phyloP scores from a whole-genome alignment of 352 stramenopile species.

The Saprolegnia parasitica region DNA sequence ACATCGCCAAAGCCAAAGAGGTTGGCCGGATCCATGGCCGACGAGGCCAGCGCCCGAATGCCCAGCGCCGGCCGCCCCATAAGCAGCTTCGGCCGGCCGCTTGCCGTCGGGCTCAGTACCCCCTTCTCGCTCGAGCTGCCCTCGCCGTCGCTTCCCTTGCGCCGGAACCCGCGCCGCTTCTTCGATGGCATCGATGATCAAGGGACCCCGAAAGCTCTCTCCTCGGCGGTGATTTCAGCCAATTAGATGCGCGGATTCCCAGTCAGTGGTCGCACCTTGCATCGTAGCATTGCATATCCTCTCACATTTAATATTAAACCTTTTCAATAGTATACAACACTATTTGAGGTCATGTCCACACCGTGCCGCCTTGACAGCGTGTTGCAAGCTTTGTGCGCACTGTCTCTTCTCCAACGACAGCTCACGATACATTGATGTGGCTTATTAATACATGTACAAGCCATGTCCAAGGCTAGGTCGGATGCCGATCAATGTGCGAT shows the following conservation, averaged over 20 bases:
- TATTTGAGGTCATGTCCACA: too few relatives aligned
- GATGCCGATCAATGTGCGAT: too few relatives aligned
- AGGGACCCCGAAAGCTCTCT: slow-evolving; percentile 8
- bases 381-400: too few relatives aligned
- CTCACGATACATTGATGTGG: too few relatives aligned
- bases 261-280: neutral
- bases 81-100: neutral
- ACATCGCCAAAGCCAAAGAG: slow-evolving; percentile 67
- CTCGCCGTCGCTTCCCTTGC: slow-evolving; percentile 9
- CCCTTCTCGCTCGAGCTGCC: slow-evolving; percentile 2
- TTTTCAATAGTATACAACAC: too few relatives aligned
- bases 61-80: slow-evolving; percentile 16
- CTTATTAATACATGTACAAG: too few relatives aligned
- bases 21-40: slow-evolving; percentile 17
- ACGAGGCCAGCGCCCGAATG: slow-evolving; percentile 24
- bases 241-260: neutral
- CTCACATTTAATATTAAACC: too few relatives aligned
- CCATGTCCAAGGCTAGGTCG: too few relatives aligned
- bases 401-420: too few relatives aligned
- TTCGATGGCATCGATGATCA: slow-evolving; percentile 7
- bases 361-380: too few relatives aligned
- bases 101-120: neutral
- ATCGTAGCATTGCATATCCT: neutral
- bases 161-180: slow-evolving; percentile 8
- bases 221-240: slow-evolving; percentile 1